Evolutionary conservation across 495 filamentous ascomycete species (phyloP), one percentile per base, ranked within the genome.

Genomic region (Cryomyces antarcticus): DNA sequence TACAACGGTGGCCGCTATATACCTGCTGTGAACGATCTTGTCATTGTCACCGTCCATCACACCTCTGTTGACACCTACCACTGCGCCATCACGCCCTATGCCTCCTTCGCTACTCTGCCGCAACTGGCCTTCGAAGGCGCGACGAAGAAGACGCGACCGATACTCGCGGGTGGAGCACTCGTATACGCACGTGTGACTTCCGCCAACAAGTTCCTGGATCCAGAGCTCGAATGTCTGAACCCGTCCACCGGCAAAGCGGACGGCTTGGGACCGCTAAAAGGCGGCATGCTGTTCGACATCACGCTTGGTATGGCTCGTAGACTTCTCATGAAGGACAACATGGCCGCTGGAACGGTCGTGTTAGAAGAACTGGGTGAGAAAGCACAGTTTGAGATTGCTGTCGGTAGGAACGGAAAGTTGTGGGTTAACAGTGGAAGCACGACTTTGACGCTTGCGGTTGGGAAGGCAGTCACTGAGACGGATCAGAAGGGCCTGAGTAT

Each of bases 91-190:
- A 72, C 71, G 0, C 74, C 76, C 6, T 75, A 92, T 56, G 78
- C 79, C 0, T 58, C 84, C 6, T 69, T 75, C 49, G 85, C 82
- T 3, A 62, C 78, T 6, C 72, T 97, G 1, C 82, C 84, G 0
- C 81, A 93, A 51, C 70, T 97, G 6, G 72, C 87, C 24, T 97
- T 97, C 56, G 86, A 94, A 58, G 73, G 74, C 45, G 89, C 84
- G 27, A 87, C 77, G 31, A 92, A 84, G 58, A 97, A 96, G 57
- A 92, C 84, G 4, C 73, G 85, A 6, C 89, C 89, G 4, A 68
- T 78, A 44, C 68, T 97, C 46, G 59, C 63, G 34, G 57, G 71
- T 4, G 84, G 86, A 30, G 72, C 78, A 36, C 57, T 93, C 7
- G 82, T 96, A 30, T 95, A 95, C 60, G 87, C 86, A 9, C 77